A percentile compares a stretch with the other conserved stretches of the same genome.
phyloP scores from a whole-genome alignment of 208 protist genomes.

The Novymonas esmeraldas region DNA sequence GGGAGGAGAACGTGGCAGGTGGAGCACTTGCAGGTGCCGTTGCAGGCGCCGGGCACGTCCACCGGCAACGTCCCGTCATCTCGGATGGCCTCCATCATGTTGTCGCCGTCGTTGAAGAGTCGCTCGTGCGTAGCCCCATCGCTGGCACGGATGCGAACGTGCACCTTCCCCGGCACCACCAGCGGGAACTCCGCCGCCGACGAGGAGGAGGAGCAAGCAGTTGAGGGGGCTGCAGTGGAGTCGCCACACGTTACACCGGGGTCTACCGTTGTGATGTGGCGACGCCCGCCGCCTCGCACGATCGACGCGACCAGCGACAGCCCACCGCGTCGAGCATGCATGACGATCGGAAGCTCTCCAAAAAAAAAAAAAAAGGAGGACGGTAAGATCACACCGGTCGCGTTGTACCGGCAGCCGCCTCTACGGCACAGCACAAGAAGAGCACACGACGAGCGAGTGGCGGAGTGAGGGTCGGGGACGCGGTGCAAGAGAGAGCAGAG shows the following conservation, averaged over 20 bases:
- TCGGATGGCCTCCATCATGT: slow-evolving; percentile 90
- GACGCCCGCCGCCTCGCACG: no score
- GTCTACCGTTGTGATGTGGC: no score
- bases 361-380: background rate
- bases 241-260: background rate
- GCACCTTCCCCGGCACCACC: slow-evolving; percentile 33
- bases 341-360: background rate
- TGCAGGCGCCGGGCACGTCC: slow-evolving; percentile 87
- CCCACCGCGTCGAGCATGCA: background rate
- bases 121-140: slow-evolving; percentile 31
- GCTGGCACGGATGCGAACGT: slow-evolving; percentile 33
- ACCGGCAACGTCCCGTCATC: slow-evolving; percentile 55
- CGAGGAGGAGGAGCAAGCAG: background rate
- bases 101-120: slow-evolving; percentile 47
- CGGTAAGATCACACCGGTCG: background rate
- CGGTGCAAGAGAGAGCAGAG: no score
- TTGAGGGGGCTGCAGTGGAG: background rate
- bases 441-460: no score
- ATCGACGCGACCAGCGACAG: background rate
- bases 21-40: slow-evolving; percentile 92
- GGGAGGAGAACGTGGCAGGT: slow-evolving; percentile 95
- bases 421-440: no score
- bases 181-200: background rate
- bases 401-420: no score
- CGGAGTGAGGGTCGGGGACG: no score